Percentiles rank a stretch among this genome's conserved stretches.
phyloP scores from a whole-genome alignment of 2,329 filamentous ascomycete species.

The Aspergillus ibericus region DNA sequence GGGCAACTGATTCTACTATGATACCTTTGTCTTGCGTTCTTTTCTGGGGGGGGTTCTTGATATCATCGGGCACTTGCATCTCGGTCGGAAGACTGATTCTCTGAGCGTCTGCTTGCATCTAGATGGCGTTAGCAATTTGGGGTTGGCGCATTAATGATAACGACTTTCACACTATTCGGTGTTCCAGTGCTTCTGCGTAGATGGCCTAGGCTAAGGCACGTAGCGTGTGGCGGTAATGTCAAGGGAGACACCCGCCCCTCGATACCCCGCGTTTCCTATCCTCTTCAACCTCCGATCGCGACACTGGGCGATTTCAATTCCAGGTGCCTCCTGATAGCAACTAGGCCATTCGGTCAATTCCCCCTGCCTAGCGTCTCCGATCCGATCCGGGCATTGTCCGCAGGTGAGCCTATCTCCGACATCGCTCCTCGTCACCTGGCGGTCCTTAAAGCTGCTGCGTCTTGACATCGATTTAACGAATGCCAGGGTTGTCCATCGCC shows the following conservation, averaged over 20 bases:
- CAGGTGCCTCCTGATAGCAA: too few species aligned
- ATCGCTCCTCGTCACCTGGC: constrained; percentile 1
- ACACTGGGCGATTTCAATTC: neutral
- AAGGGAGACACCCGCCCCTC: neutral
- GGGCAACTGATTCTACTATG: constrained; percentile 17
- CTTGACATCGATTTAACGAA: neutral
- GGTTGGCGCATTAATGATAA: constrained; percentile 20
- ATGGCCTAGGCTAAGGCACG: neutral
- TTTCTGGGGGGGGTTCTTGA: constrained; percentile 7
- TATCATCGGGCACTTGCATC: constrained; percentile 5
- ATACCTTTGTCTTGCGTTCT: constrained; percentile 2
- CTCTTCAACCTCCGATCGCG: neutral
- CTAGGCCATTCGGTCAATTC: neutral
- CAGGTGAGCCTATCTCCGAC: constrained; percentile 5
- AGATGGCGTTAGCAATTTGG: constrained; percentile 24
- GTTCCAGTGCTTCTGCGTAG: neutral
- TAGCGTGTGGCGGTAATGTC: neutral
- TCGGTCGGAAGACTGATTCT: constrained; percentile 18
- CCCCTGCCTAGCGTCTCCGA: constrained; percentile 5
- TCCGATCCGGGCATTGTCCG: neutral
- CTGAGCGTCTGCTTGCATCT: constrained; percentile 27
- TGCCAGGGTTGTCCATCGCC: too few species aligned
- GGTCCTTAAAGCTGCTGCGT: neutral
- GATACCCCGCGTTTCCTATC: neutral
- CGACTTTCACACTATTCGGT: constrained; percentile 2